Base-by-base conservation (phyloP, 306 rosid species). In the Ormosia semicastrata region DNA sequence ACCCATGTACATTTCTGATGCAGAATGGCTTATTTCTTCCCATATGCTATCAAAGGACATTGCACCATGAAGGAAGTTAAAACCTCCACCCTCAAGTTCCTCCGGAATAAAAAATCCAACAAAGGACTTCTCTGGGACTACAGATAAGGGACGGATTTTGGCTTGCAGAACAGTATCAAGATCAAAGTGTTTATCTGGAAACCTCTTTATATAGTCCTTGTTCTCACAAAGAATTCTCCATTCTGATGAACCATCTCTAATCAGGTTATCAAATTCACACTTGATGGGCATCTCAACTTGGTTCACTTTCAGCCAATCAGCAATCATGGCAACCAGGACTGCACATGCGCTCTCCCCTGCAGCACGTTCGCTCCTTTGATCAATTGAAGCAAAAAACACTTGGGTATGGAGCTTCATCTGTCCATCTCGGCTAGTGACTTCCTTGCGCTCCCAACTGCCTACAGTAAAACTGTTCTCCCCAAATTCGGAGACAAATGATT, bases 151-250 rank as follows among this genome's bases (percentile, higher is more conserved):
- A 4, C 89, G 84, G 56, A 87, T 89, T 87, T 90, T 85, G 34
- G 97, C 94, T 82, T 90, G 91, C 29, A 92, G 76, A 77, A 92
- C 92, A 1, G 97, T 90, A 11, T 92, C 97, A 44, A 92, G 91
- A 86, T 92, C 97, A 83, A 90, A 90, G 90, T 92, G 97, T 89
- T 88, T 90, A 88, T 92, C 94, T 0, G 92, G 93, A 83, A 92
- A 92, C 32, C 54, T 79, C 84, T 87, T 85, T 67, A 86, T 85
- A 37, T 86, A 85, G 13, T 86, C 83, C 86, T 86, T 89, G 1
- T 90, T 90, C 77, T 89, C 87, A 32, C 97, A 92, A 24, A 92
- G 94, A 56, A 77, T 84, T 86, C 94, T 89, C 94, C 97, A 92
- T 76, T 92, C 93, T 34, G 78, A 83, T 11, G 97, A 92, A 17